These are phyloP conservation scores for Hypoxylon cercidicola DNA, from an alignment of 495 filamentous ascomycete species.

Conservation along the genomic window DNA sequence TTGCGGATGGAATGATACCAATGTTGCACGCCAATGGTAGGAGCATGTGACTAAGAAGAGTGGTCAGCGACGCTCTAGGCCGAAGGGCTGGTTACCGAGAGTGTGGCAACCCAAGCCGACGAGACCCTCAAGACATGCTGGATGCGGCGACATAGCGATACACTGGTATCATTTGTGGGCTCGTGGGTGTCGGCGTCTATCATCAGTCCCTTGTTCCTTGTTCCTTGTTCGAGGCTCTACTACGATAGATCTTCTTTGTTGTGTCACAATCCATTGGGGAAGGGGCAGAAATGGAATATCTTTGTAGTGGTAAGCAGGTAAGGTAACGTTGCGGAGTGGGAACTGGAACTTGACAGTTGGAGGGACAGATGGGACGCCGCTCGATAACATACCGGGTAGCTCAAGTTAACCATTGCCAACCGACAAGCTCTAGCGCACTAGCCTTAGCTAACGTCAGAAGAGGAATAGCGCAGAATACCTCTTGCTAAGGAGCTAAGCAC, in stretches of 20 bases:
- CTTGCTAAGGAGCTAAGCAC: too few species aligned
- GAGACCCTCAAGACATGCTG: slow-evolving; percentile 13
- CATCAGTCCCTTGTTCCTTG: slow-evolving; percentile 10
- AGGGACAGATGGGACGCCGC: slow-evolving; percentile 2
- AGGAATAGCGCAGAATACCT: too few species aligned
- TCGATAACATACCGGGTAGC: too few species aligned
- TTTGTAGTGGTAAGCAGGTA: slow-evolving; percentile 21
- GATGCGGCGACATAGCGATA: slow-evolving; percentile 19
- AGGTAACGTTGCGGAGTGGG: slow-evolving; percentile 49
- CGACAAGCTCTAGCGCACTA: background rate
- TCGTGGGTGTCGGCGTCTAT: slow-evolving; percentile 25
- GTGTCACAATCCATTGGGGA: slow-evolving; percentile 38
- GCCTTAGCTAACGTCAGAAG: too few species aligned
- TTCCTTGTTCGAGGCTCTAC: slow-evolving; percentile 11
- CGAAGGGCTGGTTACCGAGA: slow-evolving; percentile 34
- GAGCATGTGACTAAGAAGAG: slow-evolving; percentile 45
- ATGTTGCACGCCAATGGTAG: slow-evolving; percentile 31
- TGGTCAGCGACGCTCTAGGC: slow-evolving; percentile 39
- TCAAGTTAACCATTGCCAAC: too few species aligned
- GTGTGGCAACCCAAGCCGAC: slow-evolving; percentile 27
- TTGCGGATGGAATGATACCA: slow-evolving; percentile 42
- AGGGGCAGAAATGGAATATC: slow-evolving; percentile 18
- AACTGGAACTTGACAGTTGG: background rate
- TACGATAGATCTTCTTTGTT: slow-evolving; percentile 18
- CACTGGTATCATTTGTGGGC: slow-evolving; percentile 27